Base-by-base conservation (phyloP, 768 basidiomycete species). In the Hirschioporus abietinus region DNA sequence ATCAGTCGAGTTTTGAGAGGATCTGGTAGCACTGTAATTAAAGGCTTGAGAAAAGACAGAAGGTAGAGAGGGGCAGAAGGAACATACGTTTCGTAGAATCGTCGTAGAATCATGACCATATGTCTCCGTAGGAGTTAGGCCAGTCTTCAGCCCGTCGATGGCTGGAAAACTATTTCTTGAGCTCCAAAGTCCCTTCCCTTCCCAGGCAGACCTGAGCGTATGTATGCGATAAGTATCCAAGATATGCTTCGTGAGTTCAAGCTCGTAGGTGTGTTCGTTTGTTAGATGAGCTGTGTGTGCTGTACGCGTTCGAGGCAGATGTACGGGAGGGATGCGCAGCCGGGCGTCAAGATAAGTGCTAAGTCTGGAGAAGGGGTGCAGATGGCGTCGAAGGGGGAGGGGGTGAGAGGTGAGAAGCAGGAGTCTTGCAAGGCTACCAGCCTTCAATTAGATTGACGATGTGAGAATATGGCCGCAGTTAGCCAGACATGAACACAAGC, bases 1-100 rank as follows among this genome's bases (percentile, higher is more conserved):
- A 20, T 52, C 42, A 23, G 60, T 18, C 17, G 24, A 34, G 9
- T 61, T 12, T 12, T 61, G 25, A 2, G 30, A 34, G 17, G 60
- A 15, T 61, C 60, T 61, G 6, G 60, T 25, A 25, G 60, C 60
- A 61, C 60, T 61, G 60, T 23, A 15, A 15, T 25, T 15, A 25
- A 8, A 61, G 6, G 60, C 15, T 24, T 34, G 30, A 61, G 30
- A 25, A 23, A 61, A 3, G 23, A 17, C 20, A 34, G 60, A 12
- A 2, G 17, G 60, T 17, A 25, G 60, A 60, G 60, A 25, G 25
- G 23, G 9, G 60, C 30, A 30, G 30, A 30, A 30, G 60, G 60
- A 15, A 61, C 60, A 61, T 15, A 61, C 60, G 25, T 61, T 15
- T 61, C 60, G 60, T 61, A 61, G 12, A 61, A 61, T 15, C 60